Evolutionary conservation across 352 stramenopile genomes (phyloP).

Genomic region (Hyphochytrium catenoides): DNA sequence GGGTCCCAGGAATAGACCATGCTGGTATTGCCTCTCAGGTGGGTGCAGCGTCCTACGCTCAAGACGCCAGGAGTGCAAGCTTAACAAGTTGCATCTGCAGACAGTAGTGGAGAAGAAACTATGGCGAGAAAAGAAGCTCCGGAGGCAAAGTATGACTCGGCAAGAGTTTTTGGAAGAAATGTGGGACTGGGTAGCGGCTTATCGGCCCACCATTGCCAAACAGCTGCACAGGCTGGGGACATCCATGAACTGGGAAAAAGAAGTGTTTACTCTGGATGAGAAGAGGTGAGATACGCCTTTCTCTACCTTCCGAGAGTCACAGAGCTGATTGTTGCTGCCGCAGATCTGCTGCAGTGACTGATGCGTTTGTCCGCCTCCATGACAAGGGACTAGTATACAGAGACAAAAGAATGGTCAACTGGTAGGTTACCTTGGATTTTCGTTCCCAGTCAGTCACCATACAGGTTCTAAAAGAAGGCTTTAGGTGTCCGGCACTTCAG

Average conservation of each 20-base stretch:
- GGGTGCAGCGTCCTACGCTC: background rate
- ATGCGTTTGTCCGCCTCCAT: conserved; percentile 65
- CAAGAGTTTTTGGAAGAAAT: conserved; percentile 88
- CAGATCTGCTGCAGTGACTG: conserved; percentile 28
- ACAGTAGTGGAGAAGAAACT: conserved; percentile 97
- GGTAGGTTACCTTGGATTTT: conserved; percentile 32
- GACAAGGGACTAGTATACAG: conserved; percentile 92
- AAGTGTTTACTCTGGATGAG: conserved; percentile 96
- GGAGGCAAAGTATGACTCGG: conserved; percentile 81
- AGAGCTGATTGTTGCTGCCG: too few species aligned
- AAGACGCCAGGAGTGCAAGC: too few species aligned
- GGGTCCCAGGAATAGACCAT: conserved; percentile 92
- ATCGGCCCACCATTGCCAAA: conserved; percentile 81
- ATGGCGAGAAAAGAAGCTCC: conserved; percentile 69
- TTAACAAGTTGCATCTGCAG: too few species aligned
- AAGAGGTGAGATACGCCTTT: too few species aligned
- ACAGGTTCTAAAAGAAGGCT: background rate
- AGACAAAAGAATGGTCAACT: conserved; percentile 92
- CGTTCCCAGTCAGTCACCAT: background rate
- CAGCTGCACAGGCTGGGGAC: conserved; percentile 81
- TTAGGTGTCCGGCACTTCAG: conserved; percentile 68
- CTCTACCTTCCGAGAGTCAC: too few species aligned
- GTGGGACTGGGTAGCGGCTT: conserved; percentile 96
- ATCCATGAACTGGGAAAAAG: conserved; percentile 83
- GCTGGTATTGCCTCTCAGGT: conserved; percentile 95